phyloP scores from a whole-genome alignment of 208 protist species.

The Leptomonas seymouri region DNA sequence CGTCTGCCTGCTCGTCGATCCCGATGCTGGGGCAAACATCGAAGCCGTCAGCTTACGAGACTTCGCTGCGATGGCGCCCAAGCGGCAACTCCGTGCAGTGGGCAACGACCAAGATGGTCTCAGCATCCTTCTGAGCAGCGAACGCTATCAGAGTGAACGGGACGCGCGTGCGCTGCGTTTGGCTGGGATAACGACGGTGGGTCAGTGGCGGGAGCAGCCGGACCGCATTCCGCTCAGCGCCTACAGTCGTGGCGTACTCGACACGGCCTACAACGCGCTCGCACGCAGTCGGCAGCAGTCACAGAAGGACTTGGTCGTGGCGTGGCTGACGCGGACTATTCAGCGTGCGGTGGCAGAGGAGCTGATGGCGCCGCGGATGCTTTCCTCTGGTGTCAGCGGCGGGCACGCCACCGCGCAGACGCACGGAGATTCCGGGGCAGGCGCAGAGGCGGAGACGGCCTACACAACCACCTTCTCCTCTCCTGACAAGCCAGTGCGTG shows the following conservation, averaged over 20 bases:
- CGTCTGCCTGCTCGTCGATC: conserved; percentile 68
- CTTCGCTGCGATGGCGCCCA: conserved; percentile 71
- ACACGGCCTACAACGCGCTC: conserved; percentile 49
- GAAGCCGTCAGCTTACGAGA: conserved; percentile 70
- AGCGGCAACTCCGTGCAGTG: conserved; percentile 63
- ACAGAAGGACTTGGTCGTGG: conserved; percentile 71
- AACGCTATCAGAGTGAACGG: conserved; percentile 64
- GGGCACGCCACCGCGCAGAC: not conserved
- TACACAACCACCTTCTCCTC: conserved; percentile 8
- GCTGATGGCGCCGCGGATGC: conserved; percentile 40
- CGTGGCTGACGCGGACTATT: conserved; percentile 82
- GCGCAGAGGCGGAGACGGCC: conserved; percentile 7
- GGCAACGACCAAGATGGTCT: conserved; percentile 56
- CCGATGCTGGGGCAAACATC: conserved; percentile 43
- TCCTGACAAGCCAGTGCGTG: conserved; percentile 1
- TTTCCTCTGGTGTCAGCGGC: conserved; percentile 8
- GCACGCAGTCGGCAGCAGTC: conserved; percentile 28
- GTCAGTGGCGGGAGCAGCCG: conserved; percentile 72
- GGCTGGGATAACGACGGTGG: conserved; percentile 62
- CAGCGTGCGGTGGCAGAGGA: conserved; percentile 80
- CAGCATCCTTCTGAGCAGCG: conserved; percentile 53
- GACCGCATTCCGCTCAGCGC: conserved; percentile 68
- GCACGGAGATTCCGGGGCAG: not conserved
- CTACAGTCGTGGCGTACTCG: conserved; percentile 69
- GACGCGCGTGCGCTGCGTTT: conserved; percentile 75